Conservation (phyloP, 2,329 filamentous ascomycete species). For the Trichophyton equinum region DNA sequence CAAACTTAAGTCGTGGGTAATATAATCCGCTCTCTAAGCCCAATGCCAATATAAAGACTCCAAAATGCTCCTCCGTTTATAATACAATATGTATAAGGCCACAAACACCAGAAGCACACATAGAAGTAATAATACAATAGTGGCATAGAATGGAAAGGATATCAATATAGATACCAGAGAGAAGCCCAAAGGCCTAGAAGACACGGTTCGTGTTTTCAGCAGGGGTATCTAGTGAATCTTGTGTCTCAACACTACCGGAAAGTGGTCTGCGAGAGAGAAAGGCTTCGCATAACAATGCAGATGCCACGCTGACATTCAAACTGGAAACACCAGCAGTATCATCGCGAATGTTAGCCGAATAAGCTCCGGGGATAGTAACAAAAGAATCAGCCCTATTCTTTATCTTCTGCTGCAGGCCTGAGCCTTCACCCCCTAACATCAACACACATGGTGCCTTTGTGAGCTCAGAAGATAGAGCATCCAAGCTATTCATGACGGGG, state of each 20-base stretch:
- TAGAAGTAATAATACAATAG: neutral
- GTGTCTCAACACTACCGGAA: neutral
- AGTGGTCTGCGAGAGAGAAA: conserved; percentile 23
- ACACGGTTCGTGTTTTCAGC: neutral
- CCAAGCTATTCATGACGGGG: conserved; percentile 8
- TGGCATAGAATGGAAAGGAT: neutral
- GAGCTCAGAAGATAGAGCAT: conserved; percentile 29
- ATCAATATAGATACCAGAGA: neutral
- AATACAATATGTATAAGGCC: neutral
- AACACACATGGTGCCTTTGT: conserved; percentile 56
- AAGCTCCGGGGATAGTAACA: conserved; percentile 49
- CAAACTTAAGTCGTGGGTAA: neutral
- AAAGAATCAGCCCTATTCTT: conserved; percentile 52
- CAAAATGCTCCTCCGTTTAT: neutral
- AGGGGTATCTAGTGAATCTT: neutral
- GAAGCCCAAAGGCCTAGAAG: neutral
- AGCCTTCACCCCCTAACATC: conserved; percentile 70
- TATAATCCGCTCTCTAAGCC: neutral
- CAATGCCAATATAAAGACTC: neutral
- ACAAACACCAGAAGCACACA: neutral
- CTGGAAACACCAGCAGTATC: conserved; percentile 58
- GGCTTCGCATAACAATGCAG: conserved; percentile 51
- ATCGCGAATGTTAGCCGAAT: conserved; percentile 23
- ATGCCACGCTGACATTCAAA: conserved; percentile 84
- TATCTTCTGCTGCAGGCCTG: conserved; percentile 55